Percentiles rank a stretch among this genome's conserved stretches.
These are phyloP conservation scores for Lachnellula arida DNA, from an alignment of 2,329 filamentous ascomycete species.

Conservation along the genomic window DNA sequence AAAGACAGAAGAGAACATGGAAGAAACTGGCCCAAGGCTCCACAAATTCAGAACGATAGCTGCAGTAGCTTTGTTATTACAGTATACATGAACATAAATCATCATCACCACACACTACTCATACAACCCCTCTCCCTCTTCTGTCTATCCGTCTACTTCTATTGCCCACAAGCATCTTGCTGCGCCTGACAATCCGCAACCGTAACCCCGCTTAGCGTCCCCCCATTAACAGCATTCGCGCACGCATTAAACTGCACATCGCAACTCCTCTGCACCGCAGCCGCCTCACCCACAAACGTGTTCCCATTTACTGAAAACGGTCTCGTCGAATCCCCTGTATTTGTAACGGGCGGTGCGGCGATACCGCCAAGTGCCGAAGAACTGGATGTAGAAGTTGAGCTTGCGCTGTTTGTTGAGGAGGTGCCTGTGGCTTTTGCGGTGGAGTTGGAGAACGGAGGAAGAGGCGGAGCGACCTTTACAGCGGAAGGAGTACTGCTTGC, in stretches of 20 bases:
- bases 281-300: constrained; percentile 51
- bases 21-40: no score
- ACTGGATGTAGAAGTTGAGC: not conserved
- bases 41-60: no score
- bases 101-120: not conserved
- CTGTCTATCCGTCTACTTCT: not conserved
- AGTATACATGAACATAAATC: no score
- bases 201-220: constrained; percentile 26
- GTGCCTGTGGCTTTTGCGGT: constrained; percentile 4
- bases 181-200: constrained; percentile 23
- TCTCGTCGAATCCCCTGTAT: constrained; percentile 45
- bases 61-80: no score
- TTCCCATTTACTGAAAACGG: constrained; percentile 53
- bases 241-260: constrained; percentile 61
- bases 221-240: constrained; percentile 50
- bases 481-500: no score
- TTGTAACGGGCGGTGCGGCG: constrained; percentile 44
- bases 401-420: not conserved
- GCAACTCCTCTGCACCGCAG: constrained; percentile 55
- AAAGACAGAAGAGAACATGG: no score
- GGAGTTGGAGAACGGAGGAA: constrained; percentile 1
- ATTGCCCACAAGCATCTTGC: constrained; percentile 15
- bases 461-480: not conserved
- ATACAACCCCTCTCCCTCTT: not conserved
- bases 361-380: constrained; percentile 40